phyloP scores from a whole-genome alignment of 805 yeast species.

The Ogataea methylovora region DNA sequence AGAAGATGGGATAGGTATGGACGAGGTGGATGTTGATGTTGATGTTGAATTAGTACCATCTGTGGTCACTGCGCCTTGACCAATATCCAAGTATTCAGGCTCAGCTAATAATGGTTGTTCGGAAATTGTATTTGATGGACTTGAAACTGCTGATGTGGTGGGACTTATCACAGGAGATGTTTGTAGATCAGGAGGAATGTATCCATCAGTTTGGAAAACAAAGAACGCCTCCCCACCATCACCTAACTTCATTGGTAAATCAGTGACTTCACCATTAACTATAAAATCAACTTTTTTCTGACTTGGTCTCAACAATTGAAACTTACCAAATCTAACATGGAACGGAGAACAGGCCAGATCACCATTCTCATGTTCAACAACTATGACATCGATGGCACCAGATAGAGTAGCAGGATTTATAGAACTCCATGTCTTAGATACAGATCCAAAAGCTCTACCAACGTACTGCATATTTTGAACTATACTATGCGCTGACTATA shows the following conservation, averaged over 20 bases:
- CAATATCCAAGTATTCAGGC: conserved; percentile 45
- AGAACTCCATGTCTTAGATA: conserved; percentile 95
- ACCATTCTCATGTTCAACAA: conserved; percentile 82
- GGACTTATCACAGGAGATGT: conserved; percentile 83
- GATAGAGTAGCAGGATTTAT: conserved; percentile 93
- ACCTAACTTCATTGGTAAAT: conserved; percentile 91
- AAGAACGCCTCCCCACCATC: conserved; percentile 98
- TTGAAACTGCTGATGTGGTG: conserved; percentile 45
- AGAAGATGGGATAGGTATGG: not conserved
- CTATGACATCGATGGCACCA: conserved; percentile 96
- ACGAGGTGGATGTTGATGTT: conserved; percentile 1
- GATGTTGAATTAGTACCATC: conserved; percentile 8
- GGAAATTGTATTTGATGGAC: conserved; percentile 19
- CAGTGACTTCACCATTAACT: conserved; percentile 75
- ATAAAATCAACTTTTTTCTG: conserved; percentile 88
- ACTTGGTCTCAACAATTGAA: conserved; percentile 85
- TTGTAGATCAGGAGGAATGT: conserved; percentile 69
- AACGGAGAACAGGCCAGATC: conserved; percentile 80
- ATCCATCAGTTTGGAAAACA: conserved; percentile 77
- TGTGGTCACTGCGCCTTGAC: conserved; percentile 20
- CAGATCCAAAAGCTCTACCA: conserved; percentile 90
- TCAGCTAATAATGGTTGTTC: conserved; percentile 26
- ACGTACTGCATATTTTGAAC: conserved; percentile 94
- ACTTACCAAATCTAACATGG: conserved; percentile 93
- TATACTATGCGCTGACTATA: too few species aligned